Percentiles rank a stretch among this genome's conserved stretches.
Evolutionary conservation across 805 yeast species (phyloP).

Genomic region (Pichia phayaonensis): DNA sequence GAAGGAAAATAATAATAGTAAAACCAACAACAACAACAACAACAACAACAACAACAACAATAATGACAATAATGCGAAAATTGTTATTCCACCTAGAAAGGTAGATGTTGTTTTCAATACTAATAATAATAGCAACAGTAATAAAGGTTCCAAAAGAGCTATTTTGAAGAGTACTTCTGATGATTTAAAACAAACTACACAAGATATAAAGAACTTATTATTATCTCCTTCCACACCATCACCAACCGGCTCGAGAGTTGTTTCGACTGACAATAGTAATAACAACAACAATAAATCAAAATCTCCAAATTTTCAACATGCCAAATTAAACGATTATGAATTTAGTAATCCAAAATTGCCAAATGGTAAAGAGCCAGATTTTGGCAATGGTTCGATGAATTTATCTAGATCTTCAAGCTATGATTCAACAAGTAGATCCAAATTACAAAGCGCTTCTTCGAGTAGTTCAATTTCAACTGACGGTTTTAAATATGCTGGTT

Average conservation of each 20-base stretch:
- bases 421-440: neutral
- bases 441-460: constrained; percentile 11
- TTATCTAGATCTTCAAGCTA: constrained; percentile 13
- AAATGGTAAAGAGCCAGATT: constrained; percentile 13
- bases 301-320: neutral
- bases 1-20: neutral
- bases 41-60: constrained; percentile 30
- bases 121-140: constrained; percentile 11
- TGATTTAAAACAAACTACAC: constrained; percentile 17
- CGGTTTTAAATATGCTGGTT: constrained; percentile 40
- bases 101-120: constrained; percentile 17
- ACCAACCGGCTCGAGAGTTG: constrained; percentile 15
- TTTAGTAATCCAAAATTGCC: constrained; percentile 8
- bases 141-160: neutral
- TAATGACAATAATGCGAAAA: constrained; percentile 32
- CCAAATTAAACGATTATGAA: constrained; percentile 1
- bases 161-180: constrained; percentile 16
- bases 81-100: constrained; percentile 25
- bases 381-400: constrained; percentile 8
- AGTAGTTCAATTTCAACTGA: constrained; percentile 11
- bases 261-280: neutral
- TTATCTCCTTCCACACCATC: constrained; percentile 12
- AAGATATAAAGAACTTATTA: constrained; percentile 15
- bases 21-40: neutral
- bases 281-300: constrained; percentile 10